Evolutionary conservation across 257 asterid genomes (phyloP), one percentile per base, ranked within the genome.

Genomic region (Solanum raphanifolium): DNA sequence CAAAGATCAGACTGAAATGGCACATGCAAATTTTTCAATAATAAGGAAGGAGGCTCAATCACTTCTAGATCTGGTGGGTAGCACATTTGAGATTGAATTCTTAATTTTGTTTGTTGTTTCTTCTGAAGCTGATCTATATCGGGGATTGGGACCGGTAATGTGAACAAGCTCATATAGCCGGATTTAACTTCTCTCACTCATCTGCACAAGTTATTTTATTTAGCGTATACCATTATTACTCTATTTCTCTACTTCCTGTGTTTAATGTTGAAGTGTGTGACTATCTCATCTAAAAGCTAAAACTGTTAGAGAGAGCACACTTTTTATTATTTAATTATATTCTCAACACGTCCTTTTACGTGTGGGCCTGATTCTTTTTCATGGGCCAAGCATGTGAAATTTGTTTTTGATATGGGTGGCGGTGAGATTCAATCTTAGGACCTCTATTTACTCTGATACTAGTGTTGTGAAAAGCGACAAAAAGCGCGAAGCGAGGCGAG

Each of bases 1-100:
- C 88, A 95, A 92, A 89, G 99, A 94, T 90, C 99, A 97, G 91
- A 94, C 98, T 88, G 99, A 95, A 88, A 91, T 96, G 93, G 92
- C 95, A 66, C 93, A 86, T 62, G 92, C 94, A 89, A 96, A 95
- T 90, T 96, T 97, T 86, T 91, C 94, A 81, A 94, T 97, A 85
- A 85, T 97, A 58, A 93, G 92, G 93, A 97, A 94, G 93, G 99
- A 97, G 90, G 96, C 93, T 87, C 95, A 95, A 90, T 86, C 93
- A 43, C 88, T 97, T 91, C 96, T 97, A 55, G 94, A 97, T 90
- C 85, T 94, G 98, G 99, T 97, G 87, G 73, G 97, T 92, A 27
- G 35, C 41, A 48, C 29, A 29, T 38, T 46, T 18, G 27, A 79
- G 7, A 81, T 9, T 29, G 13, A 48, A 29, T 29, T 81, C 85